These are phyloP conservation scores for Dovyalis caffra DNA, from an alignment of 345 rosid species.

Conservation along the genomic window DNA sequence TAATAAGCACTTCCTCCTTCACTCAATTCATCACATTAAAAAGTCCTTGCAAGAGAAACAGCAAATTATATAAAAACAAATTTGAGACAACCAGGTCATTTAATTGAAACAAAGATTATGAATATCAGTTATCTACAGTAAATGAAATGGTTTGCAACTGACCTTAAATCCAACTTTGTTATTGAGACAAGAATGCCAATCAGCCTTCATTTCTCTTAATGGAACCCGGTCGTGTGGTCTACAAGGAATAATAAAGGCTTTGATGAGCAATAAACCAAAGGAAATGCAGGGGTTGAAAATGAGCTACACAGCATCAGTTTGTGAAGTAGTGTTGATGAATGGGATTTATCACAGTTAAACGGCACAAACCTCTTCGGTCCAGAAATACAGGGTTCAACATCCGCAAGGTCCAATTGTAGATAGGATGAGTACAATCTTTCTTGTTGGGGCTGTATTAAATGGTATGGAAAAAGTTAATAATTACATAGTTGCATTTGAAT, in stretches of 20 bases:
- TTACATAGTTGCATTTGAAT: not conserved
- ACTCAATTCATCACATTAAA: not conserved
- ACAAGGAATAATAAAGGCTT: conserved; percentile 23
- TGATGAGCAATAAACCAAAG: not conserved
- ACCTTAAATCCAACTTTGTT: conserved; percentile 97
- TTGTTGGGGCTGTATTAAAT: conserved; percentile 64
- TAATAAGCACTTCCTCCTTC: not conserved
- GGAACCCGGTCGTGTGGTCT: conserved; percentile 98
- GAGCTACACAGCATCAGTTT: not conserved
- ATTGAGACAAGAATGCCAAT: conserved; percentile 94
- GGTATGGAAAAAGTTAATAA: not conserved
- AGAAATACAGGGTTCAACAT: conserved; percentile 93
- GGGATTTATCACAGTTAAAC: conserved; percentile 3
- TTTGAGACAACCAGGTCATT: not conserved
- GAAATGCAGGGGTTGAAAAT: not conserved
- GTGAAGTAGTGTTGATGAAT: not conserved
- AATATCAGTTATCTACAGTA: no score
- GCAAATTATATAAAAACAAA: not conserved
- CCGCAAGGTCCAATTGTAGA: conserved; percentile 67
- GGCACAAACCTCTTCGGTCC: conserved; percentile 85
- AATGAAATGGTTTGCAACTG: conserved; percentile 1
- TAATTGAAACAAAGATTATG: no score
- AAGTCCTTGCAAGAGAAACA: not conserved
- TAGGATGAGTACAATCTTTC: conserved; percentile 83
- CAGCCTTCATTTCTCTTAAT: conserved; percentile 92